These are phyloP conservation scores for Cyberlindnera mycetangii DNA, from an alignment of 805 yeast species.

Conservation along the genomic window DNA sequence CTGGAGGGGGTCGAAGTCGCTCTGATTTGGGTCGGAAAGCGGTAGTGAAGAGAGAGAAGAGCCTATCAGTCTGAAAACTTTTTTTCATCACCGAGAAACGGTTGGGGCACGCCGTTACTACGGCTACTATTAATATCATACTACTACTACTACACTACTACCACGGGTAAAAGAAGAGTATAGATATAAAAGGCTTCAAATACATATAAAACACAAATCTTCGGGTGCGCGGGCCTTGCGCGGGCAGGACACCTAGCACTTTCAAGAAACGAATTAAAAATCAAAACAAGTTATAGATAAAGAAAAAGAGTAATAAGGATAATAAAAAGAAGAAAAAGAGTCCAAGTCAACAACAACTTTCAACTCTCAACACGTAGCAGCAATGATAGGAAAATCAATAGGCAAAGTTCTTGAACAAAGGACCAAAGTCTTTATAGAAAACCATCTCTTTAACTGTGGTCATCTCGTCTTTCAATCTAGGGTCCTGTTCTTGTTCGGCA, in stretches of 20 bases:
- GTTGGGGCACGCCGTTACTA: too few relatives aligned
- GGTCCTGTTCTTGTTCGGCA: conserved; percentile 10
- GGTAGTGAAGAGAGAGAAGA: too few relatives aligned
- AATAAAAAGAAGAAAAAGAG: not conserved
- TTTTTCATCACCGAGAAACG: too few relatives aligned
- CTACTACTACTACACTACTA: too few relatives aligned
- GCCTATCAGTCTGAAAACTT: too few relatives aligned
- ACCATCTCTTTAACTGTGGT: conserved; percentile 17
- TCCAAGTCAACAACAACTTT: conserved; percentile 9
- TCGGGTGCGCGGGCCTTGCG: too few relatives aligned
- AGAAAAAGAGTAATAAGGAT: not conserved
- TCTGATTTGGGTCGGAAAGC: too few relatives aligned
- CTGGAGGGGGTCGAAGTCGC: too few relatives aligned
- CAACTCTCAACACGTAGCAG: conserved; percentile 1
- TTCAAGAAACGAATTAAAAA: not conserved
- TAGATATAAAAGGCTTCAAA: too few relatives aligned
- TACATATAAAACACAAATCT: not conserved
- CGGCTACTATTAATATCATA: too few relatives aligned
- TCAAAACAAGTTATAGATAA: not conserved
- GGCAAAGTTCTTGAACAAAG: conserved; percentile 11
- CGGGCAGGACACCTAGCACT: too few relatives aligned
- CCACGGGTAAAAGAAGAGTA: too few relatives aligned
- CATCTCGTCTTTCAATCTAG: conserved; percentile 18
- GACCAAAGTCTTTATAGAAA: conserved; percentile 25
- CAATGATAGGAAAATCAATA: conserved; percentile 3